Evolutionary conservation across 345 rosid species (phyloP).

Genomic region (Linum tenue): DNA sequence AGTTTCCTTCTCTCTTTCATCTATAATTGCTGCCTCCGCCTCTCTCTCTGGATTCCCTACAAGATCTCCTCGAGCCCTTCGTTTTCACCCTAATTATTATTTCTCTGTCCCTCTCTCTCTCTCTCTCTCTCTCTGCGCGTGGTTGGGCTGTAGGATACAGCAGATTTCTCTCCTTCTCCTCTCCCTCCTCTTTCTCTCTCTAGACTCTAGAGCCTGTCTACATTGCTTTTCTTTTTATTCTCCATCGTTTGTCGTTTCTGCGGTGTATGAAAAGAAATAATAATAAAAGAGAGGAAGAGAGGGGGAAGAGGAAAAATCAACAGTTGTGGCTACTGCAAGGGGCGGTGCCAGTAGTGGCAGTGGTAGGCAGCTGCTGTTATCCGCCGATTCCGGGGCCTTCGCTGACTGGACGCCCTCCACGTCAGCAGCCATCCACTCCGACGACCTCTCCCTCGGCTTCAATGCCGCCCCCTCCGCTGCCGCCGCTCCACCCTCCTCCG

Average conservation of each 20-base stretch:
- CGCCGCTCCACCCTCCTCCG: slow-evolving; percentile 20
- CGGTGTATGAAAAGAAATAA: too few species aligned
- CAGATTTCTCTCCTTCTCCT: neutral
- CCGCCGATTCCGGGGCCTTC: slow-evolving; percentile 70
- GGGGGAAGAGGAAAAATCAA: slow-evolving; percentile 6
- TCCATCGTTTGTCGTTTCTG: too few species aligned
- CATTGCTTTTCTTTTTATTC: too few species aligned
- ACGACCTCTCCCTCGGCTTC: slow-evolving; percentile 95
- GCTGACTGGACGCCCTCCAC: slow-evolving; percentile 76
- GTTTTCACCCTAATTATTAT: too few species aligned
- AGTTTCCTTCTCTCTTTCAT: neutral
- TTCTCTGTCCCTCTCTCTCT: too few species aligned
- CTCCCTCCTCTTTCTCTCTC: slow-evolving; percentile 3
- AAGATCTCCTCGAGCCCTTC: too few species aligned
- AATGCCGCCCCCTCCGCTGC: slow-evolving; percentile 64
- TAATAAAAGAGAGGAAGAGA: neutral
- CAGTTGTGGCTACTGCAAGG: slow-evolving; percentile 97
- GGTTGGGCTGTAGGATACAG: too few species aligned
- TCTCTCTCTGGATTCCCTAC: too few species aligned
- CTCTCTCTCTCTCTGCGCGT: too few species aligned
- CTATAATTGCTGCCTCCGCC: neutral
- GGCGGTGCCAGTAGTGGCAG: neutral
- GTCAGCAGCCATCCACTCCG: slow-evolving; percentile 49
- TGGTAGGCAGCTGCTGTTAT: slow-evolving; percentile 46
- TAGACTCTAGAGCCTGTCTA: neutral